phyloP scores from a whole-genome alignment of 208 protist genomes.

The Leishmania tropica region DNA sequence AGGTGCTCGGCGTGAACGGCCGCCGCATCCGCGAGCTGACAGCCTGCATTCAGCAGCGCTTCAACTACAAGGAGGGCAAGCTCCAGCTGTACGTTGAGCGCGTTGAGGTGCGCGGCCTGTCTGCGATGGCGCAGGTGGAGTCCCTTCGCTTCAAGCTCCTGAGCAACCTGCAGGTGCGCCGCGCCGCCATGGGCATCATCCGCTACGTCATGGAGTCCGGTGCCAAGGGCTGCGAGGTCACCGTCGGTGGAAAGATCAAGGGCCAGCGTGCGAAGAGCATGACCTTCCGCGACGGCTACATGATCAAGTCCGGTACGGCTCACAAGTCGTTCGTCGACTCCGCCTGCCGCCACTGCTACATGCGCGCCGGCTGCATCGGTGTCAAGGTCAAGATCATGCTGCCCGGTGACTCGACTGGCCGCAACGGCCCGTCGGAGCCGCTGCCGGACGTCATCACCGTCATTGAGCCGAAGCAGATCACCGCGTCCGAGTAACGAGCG shows the following conservation, averaged over 20 bases:
- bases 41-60: constrained; percentile 98
- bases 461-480: constrained; percentile 69
- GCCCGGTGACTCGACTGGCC: constrained; percentile 89
- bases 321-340: constrained; percentile 94
- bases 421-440: constrained; percentile 48
- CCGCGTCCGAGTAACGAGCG: constrained; percentile 25
- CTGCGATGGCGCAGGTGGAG: constrained; percentile 98
- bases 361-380: constrained; percentile 98
- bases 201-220: constrained; percentile 98
- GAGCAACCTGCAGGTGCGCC: constrained; percentile 97
- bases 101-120: constrained; percentile 97
- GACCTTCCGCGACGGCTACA: constrained; percentile 99
- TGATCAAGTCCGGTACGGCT: constrained; percentile 98
- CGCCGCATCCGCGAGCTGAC: constrained; percentile 99
- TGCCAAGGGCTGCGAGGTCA: constrained; percentile 99
- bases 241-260: constrained; percentile 99
- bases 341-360: constrained; percentile 97
- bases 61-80: constrained; percentile 96
- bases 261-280: constrained; percentile 99
- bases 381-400: constrained; percentile 99
- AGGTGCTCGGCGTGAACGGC: constrained; percentile 97
- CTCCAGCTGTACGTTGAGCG: constrained; percentile 98
- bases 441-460: constrained; percentile 87
- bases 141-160: constrained; percentile 99
- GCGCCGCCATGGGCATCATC: constrained; percentile 98